These are phyloP conservation scores for Rosa rugosa DNA, from an alignment of 306 rosid species.

Conservation along the genomic window DNA sequence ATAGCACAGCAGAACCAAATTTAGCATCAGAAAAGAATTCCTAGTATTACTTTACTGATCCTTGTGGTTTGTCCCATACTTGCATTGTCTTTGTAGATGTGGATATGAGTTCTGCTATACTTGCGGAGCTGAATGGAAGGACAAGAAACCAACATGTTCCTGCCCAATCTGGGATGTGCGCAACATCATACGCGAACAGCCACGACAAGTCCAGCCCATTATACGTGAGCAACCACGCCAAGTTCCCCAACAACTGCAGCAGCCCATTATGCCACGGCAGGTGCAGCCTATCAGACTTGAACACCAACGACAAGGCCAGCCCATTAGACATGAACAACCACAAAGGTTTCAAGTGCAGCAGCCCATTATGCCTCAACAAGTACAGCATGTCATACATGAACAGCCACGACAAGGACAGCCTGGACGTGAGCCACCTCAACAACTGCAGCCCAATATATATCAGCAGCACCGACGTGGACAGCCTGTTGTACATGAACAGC, in stretches of 20 bases:
- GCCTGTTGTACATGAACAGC: background rate
- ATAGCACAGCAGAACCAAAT: too few relatives aligned
- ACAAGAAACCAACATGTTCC: slow-evolving; percentile 62
- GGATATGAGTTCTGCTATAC: slow-evolving; percentile 73
- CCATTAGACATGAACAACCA: background rate
- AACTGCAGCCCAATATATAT: background rate
- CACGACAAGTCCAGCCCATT: background rate
- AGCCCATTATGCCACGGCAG: background rate
- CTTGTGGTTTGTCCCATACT: slow-evolving; percentile 6
- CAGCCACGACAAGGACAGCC: background rate
- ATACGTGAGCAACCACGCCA: background rate
- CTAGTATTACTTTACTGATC: background rate
- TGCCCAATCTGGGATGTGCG: slow-evolving; percentile 76
- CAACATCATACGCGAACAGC: slow-evolving; percentile 38
- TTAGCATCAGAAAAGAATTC: too few relatives aligned
- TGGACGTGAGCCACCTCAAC: background rate
- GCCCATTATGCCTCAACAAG: background rate
- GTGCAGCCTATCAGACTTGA: background rate
- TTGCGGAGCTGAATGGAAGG: slow-evolving; percentile 82
- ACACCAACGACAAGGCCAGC: background rate
- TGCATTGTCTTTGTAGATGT: slow-evolving; percentile 53
- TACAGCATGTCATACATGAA: background rate
- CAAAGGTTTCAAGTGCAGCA: background rate
- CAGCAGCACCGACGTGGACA: background rate
- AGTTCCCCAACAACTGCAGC: background rate